Base-by-base conservation (phyloP, 2,329 filamentous ascomycete genomes). In the Ceratocystis diversiconidia region DNA sequence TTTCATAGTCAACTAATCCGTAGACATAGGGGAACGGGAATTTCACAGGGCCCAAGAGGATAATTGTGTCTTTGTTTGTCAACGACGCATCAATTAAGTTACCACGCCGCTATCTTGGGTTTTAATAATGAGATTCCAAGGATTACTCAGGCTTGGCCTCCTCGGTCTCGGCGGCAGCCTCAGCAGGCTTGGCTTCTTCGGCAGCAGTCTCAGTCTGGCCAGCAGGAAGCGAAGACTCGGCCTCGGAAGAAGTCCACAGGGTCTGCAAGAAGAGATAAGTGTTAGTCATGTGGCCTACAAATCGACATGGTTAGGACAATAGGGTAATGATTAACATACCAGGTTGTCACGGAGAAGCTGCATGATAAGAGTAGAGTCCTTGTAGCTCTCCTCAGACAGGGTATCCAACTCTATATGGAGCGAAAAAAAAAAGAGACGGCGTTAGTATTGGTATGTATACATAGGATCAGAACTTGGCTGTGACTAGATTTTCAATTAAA, bases 341-440 rank as follows among this genome's bases (percentile, higher is more conserved):
- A 96, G 77, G 85, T 96, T 96, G 82, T 96, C 92, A 76, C 92
- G 89, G 76, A 96, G 87, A 69, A 96, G 88, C 83, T 96, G 92
- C 92, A 96, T 96, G 80, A 96, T 96, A 73, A 96, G 86, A 70
- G 92, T 96, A 60, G 90, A 95, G 82, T 96, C 92, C 86, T 95
- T 95, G 89, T 96, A 96, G 85, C 90, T 95, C 84, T 96, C 92
- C 85, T 96, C 92, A 77, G 89, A 95, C 72, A 96, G 82, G 72
- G 92, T 96, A 78, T 96, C 92, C 71, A 96, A 89, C 83, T 96
- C 91, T 91, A 74, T 66, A 66, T 19, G 22, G 6, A 7, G 17
- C 28, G 28, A 32, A 59, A 55, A 15, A 32, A 57, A 32, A 59
- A 59, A 62, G 44, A 32, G 10, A 48, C 1, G n/a, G 22, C 22